Base-by-base conservation (phyloP, 495 filamentous ascomycete species). In the Paragyromitra xinjiangensis region DNA sequence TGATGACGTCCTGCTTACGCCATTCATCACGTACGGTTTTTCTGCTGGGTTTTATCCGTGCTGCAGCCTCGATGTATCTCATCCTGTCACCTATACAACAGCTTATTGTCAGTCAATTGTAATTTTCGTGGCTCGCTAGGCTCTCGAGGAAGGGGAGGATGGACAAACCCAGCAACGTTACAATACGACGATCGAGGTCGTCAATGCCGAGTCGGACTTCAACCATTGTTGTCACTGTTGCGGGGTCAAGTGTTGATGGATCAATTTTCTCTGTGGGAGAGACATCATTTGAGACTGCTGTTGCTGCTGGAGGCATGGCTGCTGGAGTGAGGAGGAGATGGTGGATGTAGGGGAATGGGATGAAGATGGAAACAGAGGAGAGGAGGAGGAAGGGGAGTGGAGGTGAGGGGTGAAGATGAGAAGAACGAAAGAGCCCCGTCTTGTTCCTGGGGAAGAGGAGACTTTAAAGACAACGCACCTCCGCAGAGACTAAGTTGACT, bases 1-100 rank as follows among this genome's bases (percentile, higher is more conserved):
- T 45, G 14, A 83, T 78, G 3, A 83, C 81, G 50, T 83, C 81
- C 11, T 78, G 61, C 29, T 81, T 80, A 34, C 81, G 64, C 81
- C 81, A 82, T 34, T 83, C 78, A 40, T 83, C 81, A 40, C 81
- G 73, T 9, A 83, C 81, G 9, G 69, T 62, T 3, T 59, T 61
- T 5, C 78, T 75, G 6, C 22, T 61, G 1, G 81, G 80, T 56
- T 83, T 83, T 65, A 83, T 83, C 26, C 81, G 64, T 39, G 81
- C 81, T 1, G 81, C 81, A 0, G 81, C 81, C 58, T 83, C 81
- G 51, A 83, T 83, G 71, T 73, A 83, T 16, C 81, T 78, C 74
- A 82, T 80, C 22, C 81, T 78, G 11, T 82, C 55, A 6, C 80
- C 80, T 81, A 50, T 8, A 56, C n/a, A 5, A 26, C 19, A 44